Base-by-base conservation (phyloP, 371 early-diverging fungal genomes). In the Zychaea mexicana region DNA sequence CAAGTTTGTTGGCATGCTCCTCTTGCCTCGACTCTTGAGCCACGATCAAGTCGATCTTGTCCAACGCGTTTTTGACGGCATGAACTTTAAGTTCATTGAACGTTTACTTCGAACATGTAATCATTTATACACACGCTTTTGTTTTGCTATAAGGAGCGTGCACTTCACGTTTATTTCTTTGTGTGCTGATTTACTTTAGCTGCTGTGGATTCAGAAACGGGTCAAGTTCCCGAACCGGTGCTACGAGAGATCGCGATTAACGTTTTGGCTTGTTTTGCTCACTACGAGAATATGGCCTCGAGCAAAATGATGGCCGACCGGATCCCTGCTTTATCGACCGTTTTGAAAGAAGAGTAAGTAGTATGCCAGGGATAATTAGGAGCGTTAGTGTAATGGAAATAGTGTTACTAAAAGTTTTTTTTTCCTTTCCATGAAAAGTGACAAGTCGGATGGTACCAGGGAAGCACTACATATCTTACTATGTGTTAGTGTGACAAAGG, bases 1-100 rank as follows among this genome's bases (percentile, higher is more conserved):
- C 17, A 82, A 82, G 27, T 85, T 85, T 69, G 80, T 81, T 15
- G 85, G 80, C 10, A 78, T 85, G 72, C 65, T 81, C 42, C 68
- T 85, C n/a, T 55, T 85, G 9, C 85, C 85, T 7, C 73, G 79
- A 47, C 60, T 85, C 6, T 59, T 85, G 0, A 67, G 81, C 31
- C 72, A 74, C n/a, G 70, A 76, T 57, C 66, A 77, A 19, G 38
- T 42, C 3, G 64, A 68, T n/a, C 47, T 69, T 7, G 61, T 82
- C 1, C 71, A 74, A 45, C 72, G 64, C 60, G 82, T 77, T 0
- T 82, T 77, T 53, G 69, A 77, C 47, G 76, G 73, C 49, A 82
- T 82, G 82, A 82, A 82, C 42, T 82, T 82, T 56, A 74, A 70
- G 45, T 82, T 82, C 56, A 68, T 82, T 61, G 82, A 82, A 60